These are phyloP conservation scores for Extremus antarcticus DNA, from an alignment of 495 filamentous ascomycete genomes.

Conservation along the genomic window DNA sequence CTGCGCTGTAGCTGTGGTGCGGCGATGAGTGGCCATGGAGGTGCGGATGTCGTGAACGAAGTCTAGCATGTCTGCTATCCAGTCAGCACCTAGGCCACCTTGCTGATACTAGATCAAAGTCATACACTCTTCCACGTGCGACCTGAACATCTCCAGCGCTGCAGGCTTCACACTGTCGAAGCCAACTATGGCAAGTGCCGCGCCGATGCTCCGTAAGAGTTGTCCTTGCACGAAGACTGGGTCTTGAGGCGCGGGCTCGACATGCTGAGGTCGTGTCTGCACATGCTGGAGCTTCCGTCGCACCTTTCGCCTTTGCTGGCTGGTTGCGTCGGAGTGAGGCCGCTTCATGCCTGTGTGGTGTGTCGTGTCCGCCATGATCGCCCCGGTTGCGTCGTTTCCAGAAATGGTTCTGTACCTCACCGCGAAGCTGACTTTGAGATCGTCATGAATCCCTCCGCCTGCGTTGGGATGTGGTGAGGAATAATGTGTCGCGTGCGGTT, in stretches of 20 bases:
- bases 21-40: slow-evolving; percentile 52
- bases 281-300: slow-evolving; percentile 4
- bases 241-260: slow-evolving; percentile 19
- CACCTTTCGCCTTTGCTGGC: slow-evolving; percentile 3
- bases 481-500: too few relatives aligned
- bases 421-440: too few relatives aligned
- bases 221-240: slow-evolving; percentile 30
- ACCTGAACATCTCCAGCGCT: slow-evolving; percentile 49
- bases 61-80: slow-evolving; percentile 43
- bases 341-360: slow-evolving; percentile 5
- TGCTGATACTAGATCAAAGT: too few relatives aligned
- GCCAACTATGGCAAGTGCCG: slow-evolving; percentile 43
- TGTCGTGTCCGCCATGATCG: slow-evolving; percentile 5
- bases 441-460: too few relatives aligned
- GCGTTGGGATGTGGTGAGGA: too few relatives aligned
- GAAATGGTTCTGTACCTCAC: too few relatives aligned
- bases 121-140: slow-evolving; percentile 53
- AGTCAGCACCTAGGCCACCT: slow-evolving; percentile 8
- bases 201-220: slow-evolving; percentile 46
- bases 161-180: slow-evolving; percentile 46
- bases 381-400: too few relatives aligned
- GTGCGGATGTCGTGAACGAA: slow-evolving; percentile 45
- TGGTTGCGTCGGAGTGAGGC: neutral
- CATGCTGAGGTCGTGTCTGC: slow-evolving; percentile 8
- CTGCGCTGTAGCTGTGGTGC: slow-evolving; percentile 49